These are phyloP conservation scores for Zymoseptoria brevis DNA, from an alignment of 2,329 filamentous ascomycete genomes.

Conservation along the genomic window DNA sequence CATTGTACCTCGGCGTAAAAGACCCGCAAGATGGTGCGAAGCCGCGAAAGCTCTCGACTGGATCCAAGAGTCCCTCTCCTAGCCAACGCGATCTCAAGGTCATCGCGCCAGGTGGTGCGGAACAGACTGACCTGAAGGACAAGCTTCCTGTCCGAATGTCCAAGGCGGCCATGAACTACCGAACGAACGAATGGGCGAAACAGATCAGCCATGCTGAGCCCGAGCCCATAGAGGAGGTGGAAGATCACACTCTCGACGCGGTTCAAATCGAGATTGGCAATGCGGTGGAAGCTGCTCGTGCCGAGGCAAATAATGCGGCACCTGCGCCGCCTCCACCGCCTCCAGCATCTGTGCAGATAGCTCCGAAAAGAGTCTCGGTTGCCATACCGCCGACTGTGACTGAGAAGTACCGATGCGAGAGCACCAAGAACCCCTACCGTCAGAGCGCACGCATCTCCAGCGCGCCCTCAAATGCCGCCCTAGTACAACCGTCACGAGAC, in stretches of 20 bases:
- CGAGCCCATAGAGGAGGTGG: conserved; percentile 32
- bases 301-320: conserved; percentile 18
- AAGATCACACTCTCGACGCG: conserved; percentile 33
- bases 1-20: conserved; percentile 8
- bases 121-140: conserved; percentile 41
- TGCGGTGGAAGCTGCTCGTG: conserved; percentile 41
- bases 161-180: conserved; percentile 69
- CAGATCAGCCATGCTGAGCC: conserved; percentile 72
- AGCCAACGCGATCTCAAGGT: not conserved
- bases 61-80: not conserved
- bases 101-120: not conserved
- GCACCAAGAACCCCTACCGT: conserved; percentile 1
- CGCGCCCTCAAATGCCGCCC: conserved; percentile 8
- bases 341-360: not conserved
- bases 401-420: conserved; percentile 2
- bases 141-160: conserved; percentile 64
- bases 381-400: not conserved
- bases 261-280: conserved; percentile 31
- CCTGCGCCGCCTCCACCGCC: conserved; percentile 13
- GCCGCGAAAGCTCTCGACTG: not conserved
- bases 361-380: not conserved
- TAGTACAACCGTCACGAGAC: conserved; percentile 4
- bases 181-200: conserved; percentile 95
- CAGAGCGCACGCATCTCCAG: conserved; percentile 2
- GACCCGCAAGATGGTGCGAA: conserved; percentile 2